Evolutionary conservation across 202 grass and related monocot genomes (phyloP), one percentile per base, ranked within the genome.

Genomic region (Eragrostis tef): DNA sequence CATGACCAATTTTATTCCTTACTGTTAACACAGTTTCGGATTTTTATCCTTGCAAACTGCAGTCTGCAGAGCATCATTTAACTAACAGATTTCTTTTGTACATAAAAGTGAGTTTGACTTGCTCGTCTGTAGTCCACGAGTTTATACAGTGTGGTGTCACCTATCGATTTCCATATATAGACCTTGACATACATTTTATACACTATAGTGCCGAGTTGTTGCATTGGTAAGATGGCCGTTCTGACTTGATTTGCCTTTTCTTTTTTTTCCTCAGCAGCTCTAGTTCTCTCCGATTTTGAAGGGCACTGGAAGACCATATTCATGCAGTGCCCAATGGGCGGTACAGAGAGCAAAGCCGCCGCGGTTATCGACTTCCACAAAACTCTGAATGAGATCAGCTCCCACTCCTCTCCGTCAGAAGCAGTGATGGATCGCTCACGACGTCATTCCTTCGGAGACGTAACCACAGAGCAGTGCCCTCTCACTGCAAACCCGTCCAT

Each of bases 401-500:
- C 86, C 4, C 29, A 58, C 27, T 70, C 73, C n/a, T 31, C 87
- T 53, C 44, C 34, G 2, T 16, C 46, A 10, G 25, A 77, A 7
- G 25, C 57, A 25, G 69, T 48, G 50, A 65, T 52, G 11, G 79
- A 84, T 42, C 70, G 22, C 14, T 19, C 63, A 5, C 80, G 79
- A 29, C 75, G 71, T 1, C 75, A 74, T 64, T 88, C 83, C 71
- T 54, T 29, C 53, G 83, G 70, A 26, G 63, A 90, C 16, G 81
- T 78, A 26, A 26, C 44, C 70, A 52, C 80, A 19, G 86, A 67
- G 74, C 43, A 89, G 50, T 83, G 80, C 59, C 81, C 87, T 6
- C 73, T 94, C 29, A 34, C 84, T 17, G 78, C 39, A 22, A 89
- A 43, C 54, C 86, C 92, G 1, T 83, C 86, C 20, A 65, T 94